These are phyloP conservation scores for Pleurotus djamor DNA, from an alignment of 768 basidiomycete species.

Conservation along the genomic window DNA sequence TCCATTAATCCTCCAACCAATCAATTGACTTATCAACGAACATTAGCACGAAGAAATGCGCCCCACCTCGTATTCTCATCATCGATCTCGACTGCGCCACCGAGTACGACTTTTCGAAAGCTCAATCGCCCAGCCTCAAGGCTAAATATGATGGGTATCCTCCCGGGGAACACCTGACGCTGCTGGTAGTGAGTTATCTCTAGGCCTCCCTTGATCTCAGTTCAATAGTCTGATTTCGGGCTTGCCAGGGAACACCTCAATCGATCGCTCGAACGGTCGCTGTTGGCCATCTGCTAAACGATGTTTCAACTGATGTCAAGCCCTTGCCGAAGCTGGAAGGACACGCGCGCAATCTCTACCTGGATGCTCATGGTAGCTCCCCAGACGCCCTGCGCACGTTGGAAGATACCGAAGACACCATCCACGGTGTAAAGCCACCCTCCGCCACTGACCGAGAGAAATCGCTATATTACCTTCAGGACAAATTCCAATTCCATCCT, in stretches of 20 bases:
- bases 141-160: background rate
- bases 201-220: background rate
- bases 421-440: background rate
- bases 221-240: background rate
- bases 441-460: background rate
- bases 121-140: background rate
- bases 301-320: background rate
- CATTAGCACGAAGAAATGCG: background rate
- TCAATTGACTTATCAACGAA: background rate
- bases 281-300: background rate
- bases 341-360: too few relatives aligned
- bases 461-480: background rate
- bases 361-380: too few relatives aligned
- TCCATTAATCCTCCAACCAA: background rate
- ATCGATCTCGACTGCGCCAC: background rate
- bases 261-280: slow-evolving; percentile 1
- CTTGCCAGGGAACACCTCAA: background rate
- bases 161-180: too few relatives aligned
- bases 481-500: background rate
- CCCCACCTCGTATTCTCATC: background rate
- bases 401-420: background rate
- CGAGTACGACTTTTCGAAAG: background rate
- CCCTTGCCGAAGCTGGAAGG: background rate
- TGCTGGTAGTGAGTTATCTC: background rate
- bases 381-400: too few relatives aligned